Conservation (phyloP, 2,329 filamentous ascomycete species). For the Alternaria gansuensis region DNA sequence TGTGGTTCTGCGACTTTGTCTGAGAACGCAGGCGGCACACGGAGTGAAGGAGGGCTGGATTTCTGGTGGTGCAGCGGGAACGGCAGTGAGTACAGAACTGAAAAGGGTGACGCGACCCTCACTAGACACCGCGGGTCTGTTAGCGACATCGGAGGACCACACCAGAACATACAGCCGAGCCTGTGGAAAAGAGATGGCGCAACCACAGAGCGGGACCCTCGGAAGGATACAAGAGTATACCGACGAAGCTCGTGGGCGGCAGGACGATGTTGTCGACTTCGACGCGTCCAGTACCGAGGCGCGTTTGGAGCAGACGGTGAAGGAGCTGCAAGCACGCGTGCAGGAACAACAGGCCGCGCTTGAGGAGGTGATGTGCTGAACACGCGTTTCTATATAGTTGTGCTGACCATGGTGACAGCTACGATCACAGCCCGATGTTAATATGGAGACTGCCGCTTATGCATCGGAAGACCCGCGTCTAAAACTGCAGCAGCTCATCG, state of each 20-base stretch:
- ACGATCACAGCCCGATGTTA: constrained; percentile 42
- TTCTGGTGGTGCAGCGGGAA: constrained; percentile 1
- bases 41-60: not conserved
- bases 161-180: constrained; percentile 5
- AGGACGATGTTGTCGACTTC: constrained; percentile 48
- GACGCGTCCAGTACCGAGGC: constrained; percentile 57
- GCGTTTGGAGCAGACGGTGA: constrained; percentile 72
- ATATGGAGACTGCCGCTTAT: constrained; percentile 41
- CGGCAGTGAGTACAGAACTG: not conserved
- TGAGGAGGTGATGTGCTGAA: constrained; percentile 52
- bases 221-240: constrained; percentile 45
- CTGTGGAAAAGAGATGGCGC: constrained; percentile 32
- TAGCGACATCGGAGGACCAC: constrained; percentile 14
- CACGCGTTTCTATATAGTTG: not conserved
- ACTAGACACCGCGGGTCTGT: constrained; percentile 12
- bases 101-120: constrained; percentile 10
- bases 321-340: constrained; percentile 68
- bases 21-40: not conserved
- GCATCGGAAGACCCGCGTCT: constrained; percentile 48
- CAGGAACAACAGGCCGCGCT: constrained; percentile 59
- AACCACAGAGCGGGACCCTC: constrained; percentile 27
- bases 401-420: constrained; percentile 55
- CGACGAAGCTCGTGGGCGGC: constrained; percentile 30
- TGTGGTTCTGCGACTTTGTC: constrained; percentile 15
- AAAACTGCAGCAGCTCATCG: constrained; percentile 57